Conservation (phyloP, 257 asterid species). For the Solanum chilense region DNA sequence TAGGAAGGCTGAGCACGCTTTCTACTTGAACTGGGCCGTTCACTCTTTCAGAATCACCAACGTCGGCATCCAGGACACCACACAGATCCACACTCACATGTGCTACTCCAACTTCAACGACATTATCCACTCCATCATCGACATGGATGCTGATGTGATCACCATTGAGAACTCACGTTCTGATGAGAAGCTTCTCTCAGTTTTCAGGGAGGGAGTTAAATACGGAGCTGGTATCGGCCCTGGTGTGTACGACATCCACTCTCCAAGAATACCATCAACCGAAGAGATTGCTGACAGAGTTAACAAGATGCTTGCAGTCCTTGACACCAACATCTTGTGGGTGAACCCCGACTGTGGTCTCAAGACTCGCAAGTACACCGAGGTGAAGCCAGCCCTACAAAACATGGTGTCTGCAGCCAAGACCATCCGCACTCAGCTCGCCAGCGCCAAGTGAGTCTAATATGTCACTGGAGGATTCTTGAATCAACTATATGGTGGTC, state of each 20-base stretch:
- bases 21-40: constrained; percentile 97
- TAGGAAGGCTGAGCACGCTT: constrained; percentile 81
- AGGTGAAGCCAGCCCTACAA: constrained; percentile 86
- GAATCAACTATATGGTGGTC: not conserved
- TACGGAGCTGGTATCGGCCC: constrained; percentile 99
- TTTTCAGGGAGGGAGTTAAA: constrained; percentile 92
- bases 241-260: constrained; percentile 92
- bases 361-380: constrained; percentile 83
- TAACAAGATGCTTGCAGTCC: constrained; percentile 96
- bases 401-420: constrained; percentile 86
- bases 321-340: constrained; percentile 92
- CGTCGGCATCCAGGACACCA: constrained; percentile 68
- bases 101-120: constrained; percentile 99
- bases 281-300: constrained; percentile 89
- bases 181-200: constrained; percentile 93
- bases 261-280: constrained; percentile 85
- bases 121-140: constrained; percentile 86
- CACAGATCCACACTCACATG: constrained; percentile 99
- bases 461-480: not conserved
- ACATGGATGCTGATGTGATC: constrained; percentile 98
- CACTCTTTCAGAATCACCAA: constrained; percentile 98
- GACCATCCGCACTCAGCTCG: constrained; percentile 41
- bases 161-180: constrained; percentile 97
- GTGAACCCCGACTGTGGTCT: constrained; percentile 98
- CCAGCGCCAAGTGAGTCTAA: not conserved